Evolutionary conservation across 805 yeast genomes (phyloP), one percentile per base, ranked within the genome.

Genomic region (Candida vaughaniae): DNA sequence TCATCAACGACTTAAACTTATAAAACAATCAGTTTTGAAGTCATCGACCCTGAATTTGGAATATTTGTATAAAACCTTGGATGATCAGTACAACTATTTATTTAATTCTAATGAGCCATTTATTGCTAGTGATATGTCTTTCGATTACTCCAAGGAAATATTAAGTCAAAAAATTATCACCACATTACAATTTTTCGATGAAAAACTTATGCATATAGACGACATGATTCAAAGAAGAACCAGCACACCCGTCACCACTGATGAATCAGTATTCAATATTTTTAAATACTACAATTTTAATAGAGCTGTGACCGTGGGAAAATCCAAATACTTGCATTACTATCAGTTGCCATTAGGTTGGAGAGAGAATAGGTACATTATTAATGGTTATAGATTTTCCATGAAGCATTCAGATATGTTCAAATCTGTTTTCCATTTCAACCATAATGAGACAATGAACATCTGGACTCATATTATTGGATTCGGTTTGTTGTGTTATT

Each of bases 401-500:
- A 65, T 76, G 39, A 72, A 75, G 27, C 89, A 83, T 53, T 20
- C 52, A 5, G 71, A 75, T 37, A 83, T 93, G 46, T 35, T 83
- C 20, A 59, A 68, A 41, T 77, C 90, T 32, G 65, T 89, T 12
- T 73, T 78, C 53, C 56, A 67, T 32, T 64, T 66, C 47, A 73
- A 48, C 57, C 98, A 93, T 62, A 91, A 91, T 56, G 99, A 91
- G 59, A 76, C 95, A 0, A 75, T 85, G 55, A 93, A 93, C 61
- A 89, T 91, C 38, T 91, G 99, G 98, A 76, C 96, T 0, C 99
- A 91, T 64, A 52, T 87, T 10, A 23, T 78, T 2, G 98, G 97
- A 10, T 75, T 84, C 2, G 20, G 77, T 2, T 51, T 77, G 19
- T 62, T 90, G 56, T 35, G 73, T 1, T 82, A 79, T 45, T 49